Evolutionary conservation across 129 eudicot species (phyloP).

Genomic region (Daucus carota): DH1_v3.0 NC_030383.2:6843501-6844000

Average conservation of each 20-base stretch:
- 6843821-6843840: neutral
- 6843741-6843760: neutral
- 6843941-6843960: too few relatives aligned
- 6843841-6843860: neutral
- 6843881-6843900: too few relatives aligned
- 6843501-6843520: too few relatives aligned
- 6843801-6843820: neutral
- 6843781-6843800: neutral
- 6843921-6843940: too few relatives aligned
- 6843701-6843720: constrained; percentile 2
- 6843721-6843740: neutral
- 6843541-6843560: too few relatives aligned
- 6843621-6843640: constrained; percentile 3
- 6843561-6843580: too few relatives aligned
- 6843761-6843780: neutral
- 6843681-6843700: neutral
- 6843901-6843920: too few relatives aligned
- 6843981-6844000: too few relatives aligned
- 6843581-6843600: too few relatives aligned
- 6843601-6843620: too few relatives aligned
- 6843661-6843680: constrained; percentile 1
- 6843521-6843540: too few relatives aligned
- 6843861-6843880: neutral
- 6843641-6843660: constrained; percentile 6
- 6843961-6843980: too few relatives aligned